Evolutionary conservation across 495 filamentous ascomycete genomes (phyloP), one percentile per base, ranked within the genome.

Genomic region (Aspergillus ellipticus): DNA sequence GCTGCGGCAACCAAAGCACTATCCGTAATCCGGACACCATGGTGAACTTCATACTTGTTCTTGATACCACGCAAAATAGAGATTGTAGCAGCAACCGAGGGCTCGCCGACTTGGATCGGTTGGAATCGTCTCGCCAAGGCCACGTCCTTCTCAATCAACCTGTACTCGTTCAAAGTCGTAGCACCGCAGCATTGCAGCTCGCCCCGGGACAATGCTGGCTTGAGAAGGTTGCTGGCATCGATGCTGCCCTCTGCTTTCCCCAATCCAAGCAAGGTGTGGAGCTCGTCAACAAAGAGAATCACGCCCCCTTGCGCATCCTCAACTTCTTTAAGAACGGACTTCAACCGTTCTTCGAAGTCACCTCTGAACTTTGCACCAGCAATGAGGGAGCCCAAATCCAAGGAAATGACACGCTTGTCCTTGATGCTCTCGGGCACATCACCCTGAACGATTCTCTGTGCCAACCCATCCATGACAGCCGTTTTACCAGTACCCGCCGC

Each of bases 401-500:
- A 70, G 10, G 86, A 78, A 51, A 97, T 81, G 11, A 98, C 94
- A 33, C 84, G 79, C 68, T 97, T 98, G 59, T 96, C 85, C 73
- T 97, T 96, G 74, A 98, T 89, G 64, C 90, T 96, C 70, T 97
- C 94, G 0, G 94, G 94, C 2, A 98, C 93, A 74, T 96, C 93
- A 0, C 94, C 94, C 56, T 82, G 80, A 2, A 96, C 89, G 66
- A 98, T 97, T 33, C 93, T 79, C 68, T 93, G 86, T 21, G 94
- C 92, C 57, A 98, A 74, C 1, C 94, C 94, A 74, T 98, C 94
- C 10, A 98, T 67, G 26, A 97, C 89, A 1, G 94, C 94, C 1
- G 94, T 98, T 72, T 98, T 98, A 46, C 94, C 94, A 13, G 92
- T 96, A 61, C 94, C 94, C 6, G 94, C 92, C 26, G 82, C 84